Conservation (phyloP, 306 rosid species). For the Quercus bicolor region DNA sequence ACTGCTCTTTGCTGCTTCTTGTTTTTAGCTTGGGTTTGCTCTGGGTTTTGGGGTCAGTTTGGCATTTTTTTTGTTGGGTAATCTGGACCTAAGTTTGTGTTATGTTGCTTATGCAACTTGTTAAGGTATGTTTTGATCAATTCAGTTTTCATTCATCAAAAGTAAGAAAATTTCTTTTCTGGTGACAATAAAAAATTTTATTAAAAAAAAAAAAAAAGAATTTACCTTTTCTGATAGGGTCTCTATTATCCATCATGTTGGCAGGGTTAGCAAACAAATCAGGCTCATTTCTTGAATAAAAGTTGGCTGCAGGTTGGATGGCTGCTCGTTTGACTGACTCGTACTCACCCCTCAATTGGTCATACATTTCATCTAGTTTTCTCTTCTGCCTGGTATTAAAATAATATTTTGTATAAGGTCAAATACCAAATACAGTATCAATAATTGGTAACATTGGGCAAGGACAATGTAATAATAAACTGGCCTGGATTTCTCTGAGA, state of each 20-base stretch:
- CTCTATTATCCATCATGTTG: slow-evolving; percentile 73
- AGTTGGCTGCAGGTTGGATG: slow-evolving; percentile 79
- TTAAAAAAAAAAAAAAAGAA: slow-evolving; percentile 18
- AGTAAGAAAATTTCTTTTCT: background rate
- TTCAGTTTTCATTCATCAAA: too few relatives aligned
- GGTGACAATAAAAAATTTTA: slow-evolving; percentile 2
- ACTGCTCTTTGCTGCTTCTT: too few relatives aligned
- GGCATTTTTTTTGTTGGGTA: too few relatives aligned
- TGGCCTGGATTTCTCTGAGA: slow-evolving; percentile 92
- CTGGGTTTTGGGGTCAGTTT: too few relatives aligned
- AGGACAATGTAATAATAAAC: slow-evolving; percentile 6
- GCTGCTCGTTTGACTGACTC: slow-evolving; percentile 77
- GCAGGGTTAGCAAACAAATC: slow-evolving; percentile 74
- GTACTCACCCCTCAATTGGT: slow-evolving; percentile 78
- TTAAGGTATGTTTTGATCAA: too few relatives aligned
- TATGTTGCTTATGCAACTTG: too few relatives aligned
- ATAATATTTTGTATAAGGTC: slow-evolving; percentile 8
- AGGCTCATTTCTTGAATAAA: slow-evolving; percentile 79
- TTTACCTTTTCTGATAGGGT: slow-evolving; percentile 75
- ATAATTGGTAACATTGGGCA: background rate
- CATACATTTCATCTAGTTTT: slow-evolving; percentile 98
- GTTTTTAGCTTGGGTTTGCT: too few relatives aligned
- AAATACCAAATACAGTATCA: background rate
- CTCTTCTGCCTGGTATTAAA: slow-evolving; percentile 85
- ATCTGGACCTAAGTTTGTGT: too few relatives aligned